Evolutionary conservation across 768 basidiomycete genomes (phyloP).

Genomic region (Tulasnella sp.): DNA sequence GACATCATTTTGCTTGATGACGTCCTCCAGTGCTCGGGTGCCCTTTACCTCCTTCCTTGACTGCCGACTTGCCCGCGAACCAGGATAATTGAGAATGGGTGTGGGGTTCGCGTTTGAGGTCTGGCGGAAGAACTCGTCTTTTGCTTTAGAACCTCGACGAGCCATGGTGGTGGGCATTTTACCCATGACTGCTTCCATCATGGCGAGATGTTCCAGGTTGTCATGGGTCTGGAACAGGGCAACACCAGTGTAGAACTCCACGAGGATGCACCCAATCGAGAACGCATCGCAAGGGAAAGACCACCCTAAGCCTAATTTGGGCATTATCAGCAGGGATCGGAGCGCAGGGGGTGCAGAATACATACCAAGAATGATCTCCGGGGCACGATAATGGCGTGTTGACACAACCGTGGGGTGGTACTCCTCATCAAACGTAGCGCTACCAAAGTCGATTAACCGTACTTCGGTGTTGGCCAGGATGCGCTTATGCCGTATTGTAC

Average conservation of each 20-base stretch:
- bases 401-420: constrained; percentile 98
- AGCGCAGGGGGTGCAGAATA: constrained; percentile 12
- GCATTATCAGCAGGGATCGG: neutral
- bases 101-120: constrained; percentile 40
- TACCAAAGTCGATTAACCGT: constrained; percentile 95
- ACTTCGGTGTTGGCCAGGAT: constrained; percentile 85
- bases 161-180: constrained; percentile 88
- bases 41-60: constrained; percentile 90
- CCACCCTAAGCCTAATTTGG: constrained; percentile 79
- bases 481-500: constrained; percentile 58
- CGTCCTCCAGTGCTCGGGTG: constrained; percentile 73
- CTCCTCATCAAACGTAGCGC: constrained; percentile 94
- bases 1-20: constrained; percentile 68
- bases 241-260: constrained; percentile 95
- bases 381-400: constrained; percentile 96
- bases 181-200: constrained; percentile 99
- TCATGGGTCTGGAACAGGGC: constrained; percentile 99
- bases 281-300: constrained; percentile 98
- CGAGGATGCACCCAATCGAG: constrained; percentile 95
- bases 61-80: constrained; percentile 66
- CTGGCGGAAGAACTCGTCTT: constrained; percentile 85
- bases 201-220: constrained; percentile 96
- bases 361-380: constrained; percentile 95
- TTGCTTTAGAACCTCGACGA: constrained; percentile 63
- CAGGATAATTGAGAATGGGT: constrained; percentile 70